phyloP scores from a whole-genome alignment of 1,284 basidiomycete species.

The Papiliotrema fonsecae region DNA sequence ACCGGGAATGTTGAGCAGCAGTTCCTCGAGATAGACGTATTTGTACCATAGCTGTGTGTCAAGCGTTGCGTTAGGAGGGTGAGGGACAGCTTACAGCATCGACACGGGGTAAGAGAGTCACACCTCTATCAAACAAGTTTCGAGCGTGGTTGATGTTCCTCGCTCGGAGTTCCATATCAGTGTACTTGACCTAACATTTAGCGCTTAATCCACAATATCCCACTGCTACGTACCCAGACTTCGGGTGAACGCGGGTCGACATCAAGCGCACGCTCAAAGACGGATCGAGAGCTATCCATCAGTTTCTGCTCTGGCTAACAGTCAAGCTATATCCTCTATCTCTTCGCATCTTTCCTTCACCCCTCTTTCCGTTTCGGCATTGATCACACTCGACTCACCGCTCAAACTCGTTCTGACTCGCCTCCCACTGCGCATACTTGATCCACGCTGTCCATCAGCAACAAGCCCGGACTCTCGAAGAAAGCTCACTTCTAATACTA shows the following conservation, averaged over 20 bases:
- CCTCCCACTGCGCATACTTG: conserved; percentile 66
- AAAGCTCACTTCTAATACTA: conserved; percentile 41
- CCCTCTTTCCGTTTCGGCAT: too few species aligned
- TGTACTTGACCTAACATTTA: conserved; percentile 64
- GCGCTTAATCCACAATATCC: neutral
- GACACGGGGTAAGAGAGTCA: conserved; percentile 89
- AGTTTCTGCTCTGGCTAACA: neutral
- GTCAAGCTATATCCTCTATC: conserved; percentile 19
- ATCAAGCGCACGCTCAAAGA: conserved; percentile 95
- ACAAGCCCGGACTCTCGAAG: neutral
- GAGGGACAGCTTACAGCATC: conserved; percentile 52
- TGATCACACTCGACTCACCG: conserved; percentile 47
- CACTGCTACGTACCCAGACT: conserved; percentile 59
- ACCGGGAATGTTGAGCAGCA: conserved; percentile 90
- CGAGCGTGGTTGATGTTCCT: conserved; percentile 95
- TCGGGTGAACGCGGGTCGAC: conserved; percentile 84
- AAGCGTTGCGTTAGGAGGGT: neutral
- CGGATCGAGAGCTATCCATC: conserved; percentile 61
- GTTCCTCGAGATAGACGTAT: conserved; percentile 96
- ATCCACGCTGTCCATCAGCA: conserved; percentile 52
- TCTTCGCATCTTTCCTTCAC: too few species aligned
- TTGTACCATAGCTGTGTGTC: conserved; percentile 84
- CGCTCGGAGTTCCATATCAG: conserved; percentile 97
- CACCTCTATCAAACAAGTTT: conserved; percentile 94
- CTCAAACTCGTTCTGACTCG: conserved; percentile 93